These are phyloP conservation scores for Oryza meridionalis DNA, from an alignment of 176 grass and related monocot species.

Conservation along the genomic window DNA sequence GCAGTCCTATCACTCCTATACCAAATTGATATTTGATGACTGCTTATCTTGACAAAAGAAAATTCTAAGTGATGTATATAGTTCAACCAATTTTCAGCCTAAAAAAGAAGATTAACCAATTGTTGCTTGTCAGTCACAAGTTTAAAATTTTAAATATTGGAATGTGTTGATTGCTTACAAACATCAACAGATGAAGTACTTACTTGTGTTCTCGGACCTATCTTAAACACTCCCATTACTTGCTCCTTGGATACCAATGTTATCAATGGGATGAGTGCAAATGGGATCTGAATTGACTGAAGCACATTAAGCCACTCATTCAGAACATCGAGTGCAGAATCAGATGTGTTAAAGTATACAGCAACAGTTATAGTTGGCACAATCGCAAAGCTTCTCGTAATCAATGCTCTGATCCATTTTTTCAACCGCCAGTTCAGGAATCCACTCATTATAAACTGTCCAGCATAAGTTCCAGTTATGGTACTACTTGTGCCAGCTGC, in stretches of 20 bases:
- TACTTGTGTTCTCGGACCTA: slow-evolving; percentile 64
- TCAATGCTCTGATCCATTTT: slow-evolving; percentile 88
- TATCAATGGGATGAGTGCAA: slow-evolving; percentile 79
- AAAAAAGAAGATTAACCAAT: neutral
- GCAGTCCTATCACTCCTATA: neutral
- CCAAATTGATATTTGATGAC: neutral
- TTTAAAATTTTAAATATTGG: neutral
- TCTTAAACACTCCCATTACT: slow-evolving; percentile 86
- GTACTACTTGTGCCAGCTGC: slow-evolving; percentile 92
- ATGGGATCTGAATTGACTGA: slow-evolving; percentile 90
- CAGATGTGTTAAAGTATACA: slow-evolving; percentile 72
- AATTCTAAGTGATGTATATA: neutral
- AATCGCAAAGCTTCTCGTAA: slow-evolving; percentile 89
- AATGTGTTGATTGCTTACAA: neutral
- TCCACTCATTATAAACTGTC: slow-evolving; percentile 97
- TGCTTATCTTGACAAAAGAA: neutral
- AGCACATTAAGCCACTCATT: slow-evolving; percentile 97
- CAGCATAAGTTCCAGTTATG: slow-evolving; percentile 94
- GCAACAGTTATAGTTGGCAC: slow-evolving; percentile 84
- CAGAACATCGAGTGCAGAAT: slow-evolving; percentile 73
- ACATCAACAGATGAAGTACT: neutral
- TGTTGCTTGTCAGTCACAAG: neutral
- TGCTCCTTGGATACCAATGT: slow-evolving; percentile 85
- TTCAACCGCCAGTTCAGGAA: slow-evolving; percentile 80
- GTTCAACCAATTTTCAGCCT: neutral